Conservation (phyloP, 2,329 filamentous ascomycete genomes). For the Beauveria sp. region DNA sequence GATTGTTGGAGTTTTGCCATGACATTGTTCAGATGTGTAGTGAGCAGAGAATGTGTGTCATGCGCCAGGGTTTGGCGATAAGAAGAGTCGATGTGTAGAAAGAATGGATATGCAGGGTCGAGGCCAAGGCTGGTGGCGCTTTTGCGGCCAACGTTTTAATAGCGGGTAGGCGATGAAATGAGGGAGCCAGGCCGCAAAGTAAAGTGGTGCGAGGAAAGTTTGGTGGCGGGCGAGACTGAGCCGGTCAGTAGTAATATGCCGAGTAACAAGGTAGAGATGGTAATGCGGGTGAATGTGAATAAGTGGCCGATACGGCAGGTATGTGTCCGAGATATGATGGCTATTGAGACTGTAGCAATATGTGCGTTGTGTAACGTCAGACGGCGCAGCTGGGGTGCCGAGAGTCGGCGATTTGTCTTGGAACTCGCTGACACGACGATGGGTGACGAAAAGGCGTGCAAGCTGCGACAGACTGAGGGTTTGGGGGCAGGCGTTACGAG, state of each 20-base stretch:
- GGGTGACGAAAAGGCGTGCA: background rate
- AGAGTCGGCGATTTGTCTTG: background rate
- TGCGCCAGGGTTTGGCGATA: background rate
- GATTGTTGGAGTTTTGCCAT: constrained; percentile 6
- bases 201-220: background rate
- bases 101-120: background rate
- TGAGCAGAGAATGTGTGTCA: background rate
- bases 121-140: background rate
- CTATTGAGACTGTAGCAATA: background rate
- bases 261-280: background rate
- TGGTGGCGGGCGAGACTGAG: background rate
- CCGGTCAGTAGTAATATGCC: background rate
- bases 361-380: background rate
- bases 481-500: background rate
- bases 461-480: background rate
- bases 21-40: background rate
- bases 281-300: background rate
- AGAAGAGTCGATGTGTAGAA: background rate
- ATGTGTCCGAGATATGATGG: background rate
- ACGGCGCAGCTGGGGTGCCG: background rate
- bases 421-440: background rate
- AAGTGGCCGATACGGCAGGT: background rate
- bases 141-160: background rate
- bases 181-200: background rate
- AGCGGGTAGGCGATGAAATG: background rate